Evolutionary conservation across 2,329 filamentous ascomycete species (phyloP).

Genomic region (Penicillium corylophilum): DNA sequence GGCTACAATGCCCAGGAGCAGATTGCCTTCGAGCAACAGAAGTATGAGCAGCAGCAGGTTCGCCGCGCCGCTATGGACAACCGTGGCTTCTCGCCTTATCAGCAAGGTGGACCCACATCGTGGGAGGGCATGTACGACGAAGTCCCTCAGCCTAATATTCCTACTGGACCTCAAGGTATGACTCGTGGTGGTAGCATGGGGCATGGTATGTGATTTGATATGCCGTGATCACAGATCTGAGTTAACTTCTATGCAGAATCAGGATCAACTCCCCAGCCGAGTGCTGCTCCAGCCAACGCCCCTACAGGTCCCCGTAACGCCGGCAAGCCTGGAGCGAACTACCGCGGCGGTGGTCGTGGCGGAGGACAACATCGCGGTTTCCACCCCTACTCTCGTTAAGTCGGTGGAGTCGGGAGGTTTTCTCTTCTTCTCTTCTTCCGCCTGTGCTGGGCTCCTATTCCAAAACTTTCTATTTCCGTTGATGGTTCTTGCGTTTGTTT

Average conservation of each 20-base stretch:
- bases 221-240: not conserved
- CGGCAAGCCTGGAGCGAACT: conserved; percentile 86
- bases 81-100: conserved; percentile 43
- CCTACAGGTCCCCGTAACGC: conserved; percentile 97
- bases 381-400: conserved; percentile 68
- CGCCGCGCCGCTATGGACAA: conserved; percentile 50
- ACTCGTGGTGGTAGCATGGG: conserved; percentile 44
- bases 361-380: conserved; percentile 62
- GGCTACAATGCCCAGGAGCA: conserved; percentile 70
- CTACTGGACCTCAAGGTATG: conserved; percentile 52
- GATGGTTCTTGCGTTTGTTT: not conserved
- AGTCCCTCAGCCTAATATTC: conserved; percentile 75
- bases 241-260: conserved; percentile 2
- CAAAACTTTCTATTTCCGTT: not conserved
- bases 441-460: not conserved
- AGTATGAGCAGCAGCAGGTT: conserved; percentile 69
- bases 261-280: conserved; percentile 45
- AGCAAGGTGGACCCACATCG: conserved; percentile 69
- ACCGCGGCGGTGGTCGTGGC: conserved; percentile 82
- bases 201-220: conserved; percentile 40
- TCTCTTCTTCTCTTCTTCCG: not conserved
- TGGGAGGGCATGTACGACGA: conserved; percentile 99
- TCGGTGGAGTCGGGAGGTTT: not conserved
- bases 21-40: conserved; percentile 73
- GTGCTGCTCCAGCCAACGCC: conserved; percentile 70